Evolutionary conservation across 2,329 filamentous ascomycete genomes (phyloP).

Genomic region (Didymella exigua): DNA sequence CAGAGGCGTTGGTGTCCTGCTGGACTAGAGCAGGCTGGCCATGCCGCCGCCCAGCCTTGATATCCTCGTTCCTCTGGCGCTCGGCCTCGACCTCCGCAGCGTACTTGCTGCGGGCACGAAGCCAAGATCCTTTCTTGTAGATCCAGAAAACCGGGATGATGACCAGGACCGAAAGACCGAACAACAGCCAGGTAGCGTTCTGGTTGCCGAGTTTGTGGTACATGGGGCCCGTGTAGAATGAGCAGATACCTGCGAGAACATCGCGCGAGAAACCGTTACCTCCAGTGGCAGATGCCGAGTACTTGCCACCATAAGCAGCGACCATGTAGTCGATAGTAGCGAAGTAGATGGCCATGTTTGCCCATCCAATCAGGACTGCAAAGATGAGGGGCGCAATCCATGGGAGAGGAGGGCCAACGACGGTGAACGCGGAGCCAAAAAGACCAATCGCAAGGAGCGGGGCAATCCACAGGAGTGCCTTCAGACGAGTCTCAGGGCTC

Average conservation of each 20-base stretch:
- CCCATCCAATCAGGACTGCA: constrained; percentile 64
- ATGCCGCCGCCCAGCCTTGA: background rate
- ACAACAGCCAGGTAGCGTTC: constrained; percentile 52
- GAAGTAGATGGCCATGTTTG: constrained; percentile 74
- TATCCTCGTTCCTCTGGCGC: constrained; percentile 21
- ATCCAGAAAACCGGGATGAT: constrained; percentile 61
- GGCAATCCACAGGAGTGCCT: constrained; percentile 66
- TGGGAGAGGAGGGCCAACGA: constrained; percentile 64
- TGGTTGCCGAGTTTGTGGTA: constrained; percentile 36
- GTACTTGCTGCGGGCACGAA: constrained; percentile 51
- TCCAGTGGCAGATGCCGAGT: constrained; percentile 75
- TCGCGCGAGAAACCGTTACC: constrained; percentile 78
- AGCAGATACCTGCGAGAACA: constrained; percentile 73
- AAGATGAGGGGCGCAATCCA: constrained; percentile 64
- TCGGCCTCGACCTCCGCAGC: constrained; percentile 32
- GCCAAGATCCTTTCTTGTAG: constrained; percentile 60
- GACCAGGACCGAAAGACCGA: constrained; percentile 55
- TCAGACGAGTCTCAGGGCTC: constrained; percentile 68
- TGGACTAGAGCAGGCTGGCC: background rate
- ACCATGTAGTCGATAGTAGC: constrained; percentile 81
- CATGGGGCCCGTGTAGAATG: constrained; percentile 56
- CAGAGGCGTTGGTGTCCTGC: background rate
- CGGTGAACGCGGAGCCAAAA: constrained; percentile 68
- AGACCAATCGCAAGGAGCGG: constrained; percentile 69
- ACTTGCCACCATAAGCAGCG: constrained; percentile 69